A percentile compares a stretch with the other conserved stretches of the same genome.
phyloP scores from a whole-genome alignment of 345 rosid genomes.

The Ceriops decandra region DNA sequence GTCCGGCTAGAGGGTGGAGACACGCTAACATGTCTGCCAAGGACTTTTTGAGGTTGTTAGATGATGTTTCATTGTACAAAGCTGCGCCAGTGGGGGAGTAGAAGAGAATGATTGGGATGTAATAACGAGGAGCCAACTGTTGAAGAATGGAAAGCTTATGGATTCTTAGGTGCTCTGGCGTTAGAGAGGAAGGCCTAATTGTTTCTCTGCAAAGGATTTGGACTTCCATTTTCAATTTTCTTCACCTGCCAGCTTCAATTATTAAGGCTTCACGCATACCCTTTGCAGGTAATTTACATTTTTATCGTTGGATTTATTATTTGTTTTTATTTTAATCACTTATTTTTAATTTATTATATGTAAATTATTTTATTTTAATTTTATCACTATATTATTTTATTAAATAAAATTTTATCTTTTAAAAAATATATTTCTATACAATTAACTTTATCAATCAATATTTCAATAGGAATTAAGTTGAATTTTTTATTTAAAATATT shows the following conservation, averaged over 20 bases:
- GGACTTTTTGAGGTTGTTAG: conserved; percentile 1
- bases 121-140: neutral
- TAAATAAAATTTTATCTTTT: too few species aligned
- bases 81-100: neutral
- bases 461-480: too few species aligned
- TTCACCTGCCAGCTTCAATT: neutral
- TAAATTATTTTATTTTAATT: too few species aligned
- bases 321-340: too few species aligned
- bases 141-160: neutral
- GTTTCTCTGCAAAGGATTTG: conserved; percentile 3
- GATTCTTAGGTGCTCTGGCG: neutral
- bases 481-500: too few species aligned
- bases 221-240: neutral
- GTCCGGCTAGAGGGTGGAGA: conserved; percentile 1
- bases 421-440: too few species aligned
- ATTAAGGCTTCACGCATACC: too few species aligned
- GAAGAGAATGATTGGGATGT: conserved; percentile 5
- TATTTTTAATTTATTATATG: too few species aligned
- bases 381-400: too few species aligned
- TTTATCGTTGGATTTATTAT: too few species aligned
- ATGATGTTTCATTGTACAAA: neutral
- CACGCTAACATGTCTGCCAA: neutral
- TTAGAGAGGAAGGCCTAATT: conserved; percentile 8
- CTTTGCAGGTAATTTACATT: too few species aligned
- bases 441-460: too few species aligned